Evolutionary conservation across 345 rosid genomes (phyloP), one percentile per base, ranked within the genome.

Genomic region (Eutrema japonicum): DNA sequence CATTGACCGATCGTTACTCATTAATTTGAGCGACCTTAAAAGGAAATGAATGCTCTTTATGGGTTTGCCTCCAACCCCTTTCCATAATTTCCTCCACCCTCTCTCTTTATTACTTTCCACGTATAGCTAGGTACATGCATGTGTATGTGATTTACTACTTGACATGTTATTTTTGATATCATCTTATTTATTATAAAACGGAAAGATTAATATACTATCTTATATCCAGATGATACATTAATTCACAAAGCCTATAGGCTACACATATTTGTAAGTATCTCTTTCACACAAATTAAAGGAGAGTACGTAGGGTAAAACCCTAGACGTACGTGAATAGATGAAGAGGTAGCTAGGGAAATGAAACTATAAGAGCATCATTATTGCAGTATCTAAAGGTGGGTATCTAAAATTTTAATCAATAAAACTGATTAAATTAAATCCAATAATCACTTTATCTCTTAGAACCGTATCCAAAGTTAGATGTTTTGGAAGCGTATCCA

Each of bases 21-120:
- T 74, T 68, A 75, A 52, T 67, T 59, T 18, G 8, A 75, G 56
- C 32, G 70, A 76, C 75, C 75, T 62, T 69, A 76, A 76, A 76
- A 64, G 71, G 80, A 76, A 76, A 76, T 76, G 80, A 76, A 76
- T 76, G 80, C 76, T 70, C 75, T 70, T 76, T 47, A 76, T 76
- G 80, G 71, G 41, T 55, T 76, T 70, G 80, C 76, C 47, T 76
- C 80, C 80, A 76, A 70, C 80, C 76, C 45, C 60, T 70, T 76
- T 22, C 22, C n/a, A n/a, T n/a, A n/a, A n/a, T n/a, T n/a, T n/a
- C n/a, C n/a, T n/a, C n/a, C n/a, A n/a, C n/a, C n/a, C n/a, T n/a
- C 26, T 18, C 22, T 18, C 22, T 18, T 18, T 18, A 18, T 18
- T 18, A 18, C 22, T 16, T 16, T 16, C 56, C 37, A 35, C 58